Conservation (phyloP, 345 rosid species). For the Psidium friedrichsthalianum region DNA sequence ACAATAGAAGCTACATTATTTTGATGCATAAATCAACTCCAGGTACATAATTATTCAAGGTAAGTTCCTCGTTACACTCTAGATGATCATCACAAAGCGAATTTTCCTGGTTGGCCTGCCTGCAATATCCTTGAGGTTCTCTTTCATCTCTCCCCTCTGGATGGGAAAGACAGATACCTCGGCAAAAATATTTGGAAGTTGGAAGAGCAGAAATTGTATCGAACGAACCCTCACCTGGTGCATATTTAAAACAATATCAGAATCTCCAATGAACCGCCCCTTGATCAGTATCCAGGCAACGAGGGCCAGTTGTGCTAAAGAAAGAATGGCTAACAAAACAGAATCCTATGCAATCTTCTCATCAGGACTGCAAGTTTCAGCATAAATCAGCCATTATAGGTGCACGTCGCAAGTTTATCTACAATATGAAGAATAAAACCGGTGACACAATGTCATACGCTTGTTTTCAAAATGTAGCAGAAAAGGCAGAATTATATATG, state of each 20-base stretch:
- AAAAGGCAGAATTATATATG: neutral
- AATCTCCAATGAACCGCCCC: slow-evolving; percentile 92
- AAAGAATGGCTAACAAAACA: neutral
- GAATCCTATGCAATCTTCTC: neutral
- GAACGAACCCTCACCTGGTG: slow-evolving; percentile 51
- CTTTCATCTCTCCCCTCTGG: slow-evolving; percentile 78
- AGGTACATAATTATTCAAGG: neutral
- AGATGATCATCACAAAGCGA: neutral
- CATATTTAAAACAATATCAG: slow-evolving; percentile 76
- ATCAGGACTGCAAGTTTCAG: neutral
- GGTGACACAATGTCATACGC: neutral
- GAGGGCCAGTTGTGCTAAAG: slow-evolving; percentile 76
- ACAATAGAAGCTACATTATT: neutral
- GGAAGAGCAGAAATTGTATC: neutral
- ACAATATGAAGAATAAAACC: neutral
- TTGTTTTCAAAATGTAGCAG: neutral
- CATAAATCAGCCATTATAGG: neutral
- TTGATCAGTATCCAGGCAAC: slow-evolving; percentile 82
- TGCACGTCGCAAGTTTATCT: neutral
- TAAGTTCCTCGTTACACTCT: neutral
- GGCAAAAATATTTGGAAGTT: neutral
- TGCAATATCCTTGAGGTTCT: slow-evolving; percentile 51
- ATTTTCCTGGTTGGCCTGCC: slow-evolving; percentile 9
- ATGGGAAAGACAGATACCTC: neutral
- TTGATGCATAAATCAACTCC: neutral